These are phyloP conservation scores for Elongisporangium anandrum DNA, from an alignment of 352 stramenopile genomes.

Conservation along the genomic window DNA sequence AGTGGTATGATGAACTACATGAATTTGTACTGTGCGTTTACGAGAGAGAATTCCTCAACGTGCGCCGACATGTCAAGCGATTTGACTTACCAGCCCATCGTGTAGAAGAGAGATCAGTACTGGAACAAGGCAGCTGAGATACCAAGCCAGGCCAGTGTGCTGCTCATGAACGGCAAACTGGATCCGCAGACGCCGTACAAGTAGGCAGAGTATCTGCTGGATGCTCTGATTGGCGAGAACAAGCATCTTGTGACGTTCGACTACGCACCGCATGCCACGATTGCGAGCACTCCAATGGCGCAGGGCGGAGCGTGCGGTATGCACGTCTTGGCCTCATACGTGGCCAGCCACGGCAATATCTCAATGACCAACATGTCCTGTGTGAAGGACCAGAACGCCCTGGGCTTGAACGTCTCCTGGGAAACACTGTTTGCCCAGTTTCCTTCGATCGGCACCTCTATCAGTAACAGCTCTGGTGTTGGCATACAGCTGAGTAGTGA, in stretches of 20 bases:
- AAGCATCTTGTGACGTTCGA: constrained; percentile 49
- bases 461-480: not conserved
- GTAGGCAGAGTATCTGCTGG: constrained; percentile 32
- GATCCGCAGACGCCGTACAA: constrained; percentile 50
- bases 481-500: not conserved
- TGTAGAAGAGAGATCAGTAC: constrained; percentile 45
- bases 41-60: constrained; percentile 26
- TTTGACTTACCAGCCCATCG: constrained; percentile 15
- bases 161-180: constrained; percentile 44
- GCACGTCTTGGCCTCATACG: constrained; percentile 35
- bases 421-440: not conserved
- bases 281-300: constrained; percentile 26
- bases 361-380: constrained; percentile 36
- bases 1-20: constrained; percentile 3
- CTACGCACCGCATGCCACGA: constrained; percentile 26
- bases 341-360: constrained; percentile 26
- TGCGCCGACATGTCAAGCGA: constrained; percentile 13
- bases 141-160: constrained; percentile 26
- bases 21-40: constrained; percentile 49
- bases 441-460: not conserved
- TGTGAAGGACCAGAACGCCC: constrained; percentile 5
- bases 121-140: constrained; percentile 39
- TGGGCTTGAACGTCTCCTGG: not conserved
- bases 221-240: constrained; percentile 19
- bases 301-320: constrained; percentile 36